Percentiles rank a stretch among this genome's conserved stretches.
Conservation (phyloP, 2,329 filamentous ascomycete genomes). For the Thielaviopsis ethacetica region DNA sequence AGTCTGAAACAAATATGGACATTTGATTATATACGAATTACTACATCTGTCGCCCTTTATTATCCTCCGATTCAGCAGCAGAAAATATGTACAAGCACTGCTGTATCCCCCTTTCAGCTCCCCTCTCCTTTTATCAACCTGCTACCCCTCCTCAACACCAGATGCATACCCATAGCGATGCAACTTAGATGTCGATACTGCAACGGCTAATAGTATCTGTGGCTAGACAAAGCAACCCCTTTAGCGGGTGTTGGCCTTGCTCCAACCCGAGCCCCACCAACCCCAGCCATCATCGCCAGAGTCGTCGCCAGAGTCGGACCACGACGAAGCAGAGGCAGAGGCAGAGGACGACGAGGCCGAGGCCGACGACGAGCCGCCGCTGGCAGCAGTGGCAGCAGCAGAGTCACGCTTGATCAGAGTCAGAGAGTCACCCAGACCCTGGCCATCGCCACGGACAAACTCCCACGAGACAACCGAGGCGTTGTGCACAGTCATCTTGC, state of each 20-base stretch:
- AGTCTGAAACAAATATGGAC: background rate
- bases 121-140: too few relatives aligned
- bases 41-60: background rate
- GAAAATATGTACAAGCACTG: too few relatives aligned
- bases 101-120: too few relatives aligned
- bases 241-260: too few relatives aligned
- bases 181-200: too few relatives aligned
- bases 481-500: conserved; percentile 21
- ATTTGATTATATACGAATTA: background rate
- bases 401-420: conserved; percentile 12
- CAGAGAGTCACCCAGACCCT: conserved; percentile 23
- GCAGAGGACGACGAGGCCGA: background rate
- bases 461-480: conserved; percentile 26
- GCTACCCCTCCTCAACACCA: too few relatives aligned
- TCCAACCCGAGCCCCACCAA: background rate
- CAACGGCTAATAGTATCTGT: too few relatives aligned
- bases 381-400: background rate
- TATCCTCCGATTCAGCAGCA: too few relatives aligned
- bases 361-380: background rate
- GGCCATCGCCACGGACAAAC: conserved; percentile 27
- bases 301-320: background rate
- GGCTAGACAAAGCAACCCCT: too few relatives aligned
- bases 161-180: too few relatives aligned
- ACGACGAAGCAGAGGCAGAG: background rate
- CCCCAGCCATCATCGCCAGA: background rate